Base-by-base conservation (phyloP, 331 rosid genomes). In the Quercus lobata region DNA sequence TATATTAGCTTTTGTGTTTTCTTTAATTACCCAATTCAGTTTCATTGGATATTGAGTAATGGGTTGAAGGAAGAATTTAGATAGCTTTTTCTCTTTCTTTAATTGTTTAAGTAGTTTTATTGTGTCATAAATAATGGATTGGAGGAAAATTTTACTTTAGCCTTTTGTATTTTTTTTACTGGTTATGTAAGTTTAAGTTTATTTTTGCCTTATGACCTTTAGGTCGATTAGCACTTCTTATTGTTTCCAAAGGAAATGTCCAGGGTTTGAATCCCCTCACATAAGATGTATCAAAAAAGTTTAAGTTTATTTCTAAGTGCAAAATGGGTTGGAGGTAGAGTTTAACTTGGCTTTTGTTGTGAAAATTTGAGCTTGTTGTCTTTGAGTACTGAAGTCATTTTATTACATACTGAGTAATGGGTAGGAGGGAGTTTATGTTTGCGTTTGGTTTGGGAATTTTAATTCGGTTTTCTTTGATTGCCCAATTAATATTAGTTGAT, bases 21-120 rank as follows among this genome's bases (percentile, higher is more conserved):
- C 73, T 37, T 68, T 25, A 30, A 34, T 57, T 58, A 54, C 76
- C 16, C 61, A 57, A 2, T 17, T 6, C 22, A 37, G 6, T 72
- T n/a, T 76, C 11, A 11, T 25, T 76, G 29, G 18, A 21, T 41
- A 5, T 34, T 24, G 71, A 57, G 29, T 76, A 35, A 71, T 32
- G 72, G 79, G 71, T 80, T 55, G 72, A 37, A 46, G 56, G 1
- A 57, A 61, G 41, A 76, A 46, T 80, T 73, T 72, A 2, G 53
- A 4, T 1, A 17, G 27, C 27, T 35, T 66, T 68, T 35, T 57
- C 21, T 30, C 65, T 72, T 76, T 62, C 63, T 44, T 5, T 27
- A 52, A 41, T 74, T 46, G 24, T 4, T 29, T 56, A 37, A 19
- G 14, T 34, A 34, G n/a, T 37, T 37, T 37, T 37, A 37, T 37